Evolutionary conservation across 2,329 filamentous ascomycete genomes (phyloP).

Genomic region (Verticillium albo-atrum): DNA sequence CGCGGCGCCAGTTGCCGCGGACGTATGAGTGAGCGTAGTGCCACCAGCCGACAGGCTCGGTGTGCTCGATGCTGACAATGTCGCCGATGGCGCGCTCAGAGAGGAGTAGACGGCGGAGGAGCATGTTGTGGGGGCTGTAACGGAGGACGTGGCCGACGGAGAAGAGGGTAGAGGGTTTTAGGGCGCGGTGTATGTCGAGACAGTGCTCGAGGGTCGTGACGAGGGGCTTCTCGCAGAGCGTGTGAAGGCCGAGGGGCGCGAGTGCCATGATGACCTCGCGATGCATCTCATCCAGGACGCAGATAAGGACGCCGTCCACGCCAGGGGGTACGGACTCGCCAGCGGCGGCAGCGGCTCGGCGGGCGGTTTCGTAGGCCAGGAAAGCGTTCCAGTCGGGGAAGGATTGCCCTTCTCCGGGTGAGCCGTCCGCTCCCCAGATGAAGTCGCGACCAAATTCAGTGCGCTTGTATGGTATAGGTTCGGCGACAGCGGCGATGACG

Average conservation of each 20-base stretch:
- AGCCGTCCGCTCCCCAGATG: slow-evolving; percentile 59
- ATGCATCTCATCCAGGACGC: slow-evolving; percentile 85
- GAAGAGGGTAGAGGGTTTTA: slow-evolving; percentile 56
- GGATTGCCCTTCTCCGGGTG: slow-evolving; percentile 47
- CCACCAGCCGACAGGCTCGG: slow-evolving; percentile 94
- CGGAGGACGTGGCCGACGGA: slow-evolving; percentile 91
- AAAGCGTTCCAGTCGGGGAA: slow-evolving; percentile 75
- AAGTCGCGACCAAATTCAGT: slow-evolving; percentile 63
- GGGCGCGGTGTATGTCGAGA: slow-evolving; percentile 63
- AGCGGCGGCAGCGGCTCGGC: slow-evolving; percentile 49
- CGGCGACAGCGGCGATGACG: slow-evolving; percentile 71
- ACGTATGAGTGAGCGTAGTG: slow-evolving; percentile 92
- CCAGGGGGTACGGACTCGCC: slow-evolving; percentile 47
- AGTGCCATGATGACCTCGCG: slow-evolving; percentile 73
- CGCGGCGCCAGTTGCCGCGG: slow-evolving; percentile 87
- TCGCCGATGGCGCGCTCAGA: slow-evolving; percentile 76
- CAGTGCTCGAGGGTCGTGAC: slow-evolving; percentile 77
- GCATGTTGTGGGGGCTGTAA: slow-evolving; percentile 88
- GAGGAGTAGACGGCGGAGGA: slow-evolving; percentile 73
- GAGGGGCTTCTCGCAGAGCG: slow-evolving; percentile 94
- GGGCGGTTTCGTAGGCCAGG: slow-evolving; percentile 62
- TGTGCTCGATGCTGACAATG: slow-evolving; percentile 81
- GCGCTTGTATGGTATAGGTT: slow-evolving; percentile 76
- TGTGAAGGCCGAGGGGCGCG: slow-evolving; percentile 66
- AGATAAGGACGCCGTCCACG: slow-evolving; percentile 59